These are phyloP conservation scores for Gamarada debralockiae DNA, from an alignment of 495 filamentous ascomycete species.

Conservation along the genomic window DNA sequence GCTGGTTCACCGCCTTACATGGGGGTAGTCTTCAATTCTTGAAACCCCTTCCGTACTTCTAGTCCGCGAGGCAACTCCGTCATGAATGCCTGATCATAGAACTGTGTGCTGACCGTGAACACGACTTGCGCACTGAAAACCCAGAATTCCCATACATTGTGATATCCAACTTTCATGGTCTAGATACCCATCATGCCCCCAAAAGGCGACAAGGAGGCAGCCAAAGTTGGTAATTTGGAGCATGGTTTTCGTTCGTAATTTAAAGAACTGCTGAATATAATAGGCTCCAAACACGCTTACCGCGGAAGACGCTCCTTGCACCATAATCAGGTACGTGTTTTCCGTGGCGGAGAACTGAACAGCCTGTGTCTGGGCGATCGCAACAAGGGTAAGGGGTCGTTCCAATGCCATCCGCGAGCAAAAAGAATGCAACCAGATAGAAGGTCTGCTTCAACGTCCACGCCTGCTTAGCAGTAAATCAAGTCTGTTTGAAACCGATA, in stretches of 20 bases:
- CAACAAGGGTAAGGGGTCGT: slow-evolving; percentile 15
- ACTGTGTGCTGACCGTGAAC: slow-evolving; percentile 19
- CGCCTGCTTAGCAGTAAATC: slow-evolving; percentile 16
- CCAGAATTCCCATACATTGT: slow-evolving; percentile 27
- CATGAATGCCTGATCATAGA: slow-evolving; percentile 24
- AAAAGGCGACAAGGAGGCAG: slow-evolving; percentile 13
- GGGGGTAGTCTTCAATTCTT: too few species aligned
- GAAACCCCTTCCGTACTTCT: slow-evolving; percentile 19
- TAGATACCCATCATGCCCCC: slow-evolving; percentile 25
- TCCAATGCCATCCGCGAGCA: slow-evolving; percentile 20
- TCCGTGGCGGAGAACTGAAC: slow-evolving; percentile 19
- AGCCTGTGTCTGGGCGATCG: slow-evolving; percentile 22
- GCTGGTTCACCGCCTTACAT: too few species aligned
- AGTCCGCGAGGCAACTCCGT: slow-evolving; percentile 22
- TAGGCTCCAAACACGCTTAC: slow-evolving; percentile 18
- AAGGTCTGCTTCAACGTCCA: slow-evolving; percentile 25
- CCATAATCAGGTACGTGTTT: slow-evolving; percentile 27
- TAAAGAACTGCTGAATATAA: slow-evolving; percentile 17
- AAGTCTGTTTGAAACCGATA: slow-evolving; percentile 23
- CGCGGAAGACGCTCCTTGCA: slow-evolving; percentile 16
- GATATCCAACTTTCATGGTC: slow-evolving; percentile 21
- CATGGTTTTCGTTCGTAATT: slow-evolving; percentile 20
- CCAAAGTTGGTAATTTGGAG: slow-evolving; percentile 21
- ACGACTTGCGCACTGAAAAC: slow-evolving; percentile 16
- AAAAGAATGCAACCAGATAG: slow-evolving; percentile 20